Base-by-base conservation (phyloP, 169 alveolate species). In the Cryptosporidium ryanae region DNA sequence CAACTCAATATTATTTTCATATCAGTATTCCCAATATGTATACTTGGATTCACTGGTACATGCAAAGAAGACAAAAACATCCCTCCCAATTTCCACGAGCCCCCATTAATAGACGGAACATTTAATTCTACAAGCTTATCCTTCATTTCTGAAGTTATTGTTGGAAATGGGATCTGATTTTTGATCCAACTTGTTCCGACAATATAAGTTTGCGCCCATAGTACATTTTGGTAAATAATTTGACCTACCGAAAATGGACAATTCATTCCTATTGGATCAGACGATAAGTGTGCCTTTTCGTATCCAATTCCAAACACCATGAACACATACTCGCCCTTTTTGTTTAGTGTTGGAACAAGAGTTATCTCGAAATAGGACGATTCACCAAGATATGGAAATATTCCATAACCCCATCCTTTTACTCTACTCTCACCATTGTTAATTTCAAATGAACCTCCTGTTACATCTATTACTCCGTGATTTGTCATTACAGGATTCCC, bases 391-490 rank as follows among this genome's bases (percentile, higher is more conserved):
- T 76, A 76, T 23, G 87, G 87, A 34, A 76, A 76, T 38, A 76
- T 38, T 15, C 87, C 87, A 59, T 76, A 76, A 43, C 87, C 87
- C 87, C 87, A 76, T 21, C 87, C 87, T 15, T 34, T 61, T 2
- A 32, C 64, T 25, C 44, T 59, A 13, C 34, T 38, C 15, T 32
- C 50, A 21, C 71, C 76, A 46, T 55, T 59, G 43, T 76, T 76
- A 5, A 76, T 17, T 50, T 76, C 87, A 59, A 76, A 76, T 27
- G 87, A 43, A 8, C 87, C 87, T 12, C 87, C 87, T 27, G 76
- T 59, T 15, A 76, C 64, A 29, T 76, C 87, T 55, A 76, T 76
- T 15, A 76, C 71, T 0, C 87, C 87, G 25, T 61, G 68, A 23
- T 61, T 49, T 29, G 87, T 59, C 64, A 76, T 43, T 17, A 76